Evolutionary conservation across 306 rosid species (phyloP), one percentile per base, ranked within the genome.

Genomic region (Coriaria nepalensis): DNA sequence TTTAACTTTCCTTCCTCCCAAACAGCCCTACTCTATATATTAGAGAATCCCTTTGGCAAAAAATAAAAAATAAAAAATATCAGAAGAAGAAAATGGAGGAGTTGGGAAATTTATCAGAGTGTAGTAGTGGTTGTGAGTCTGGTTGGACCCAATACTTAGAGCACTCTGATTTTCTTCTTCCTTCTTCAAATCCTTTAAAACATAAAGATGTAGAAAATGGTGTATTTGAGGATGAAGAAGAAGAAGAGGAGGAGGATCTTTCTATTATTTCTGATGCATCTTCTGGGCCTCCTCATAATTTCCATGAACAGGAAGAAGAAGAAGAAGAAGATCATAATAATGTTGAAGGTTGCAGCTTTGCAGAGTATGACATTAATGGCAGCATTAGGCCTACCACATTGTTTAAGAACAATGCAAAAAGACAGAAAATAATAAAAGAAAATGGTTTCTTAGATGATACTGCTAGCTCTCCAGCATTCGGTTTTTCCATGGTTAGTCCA

Each of bases 211-310:
- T 20, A 20, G 29, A 55, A 39, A 49, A 49, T 34, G 67, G 67
- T 20, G 55, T 64, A 36, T 57, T 52, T 60, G 66, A 53, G 40
- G 69, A 52, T 13, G 57, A 57, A 6, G 70, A 45, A 0, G 78
- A 66, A 2, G 81, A 64, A 15, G 79, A 33, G 11, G 96, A 68
- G 34, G 94, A 83, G 67, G 95, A 85, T 50, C 84, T 82, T 55
- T 92, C 98, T 6, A 92, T 92, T 96, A 72, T 92, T 53, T 92
- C 98, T 65, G 98, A 92, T 77, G 98, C 98, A 43, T 92, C 98
- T 69, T 92, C 98, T 71, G 94, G 96, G 45, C 98, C 98, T 79
- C 96, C 98, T n/a, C 79, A 83, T 20, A 20, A 20, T 77, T 63
- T 76, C 59, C 60, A 69, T 13, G 68, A 78, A 9, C 59, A 87